Evolutionary conservation across 176 grass and related monocot genomes (phyloP), one percentile per base, ranked within the genome.

Genomic region (Oryza coarctata): DNA sequence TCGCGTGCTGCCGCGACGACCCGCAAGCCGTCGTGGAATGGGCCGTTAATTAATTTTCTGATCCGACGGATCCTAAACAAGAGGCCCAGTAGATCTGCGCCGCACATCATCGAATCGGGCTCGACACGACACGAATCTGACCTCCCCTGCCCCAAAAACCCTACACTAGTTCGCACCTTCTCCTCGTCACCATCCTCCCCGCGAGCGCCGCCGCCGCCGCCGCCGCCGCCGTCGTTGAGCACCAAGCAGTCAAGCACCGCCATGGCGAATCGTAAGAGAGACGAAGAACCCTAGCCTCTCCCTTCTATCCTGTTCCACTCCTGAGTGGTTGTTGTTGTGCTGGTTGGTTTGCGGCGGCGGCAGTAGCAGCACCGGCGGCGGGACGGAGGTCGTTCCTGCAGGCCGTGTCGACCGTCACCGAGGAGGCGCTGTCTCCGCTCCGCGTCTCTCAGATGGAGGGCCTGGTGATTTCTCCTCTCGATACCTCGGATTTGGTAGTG

Each of bases 361-460:
- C n/a, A n/a, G n/a, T 67, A 76, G 87, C 63, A 33, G 87, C 67
- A 38, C 49, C 71, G 58, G 79, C 73, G 69, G 68, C 90, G 41
- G 88, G 76, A 73, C 78, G 29, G 87, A 92, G 87, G 82, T 99
- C 96, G 34, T 98, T 95, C 79, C 93, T 99, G 72, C 96, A 99
- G 86, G 96, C 96, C 30, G 91, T 93, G 44, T 38, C 87, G 38
- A 78, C 77, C 76, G 36, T 94, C 34, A 50, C 79, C 30, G 91
- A 99, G 89, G 92, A 89, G 76, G 91, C 87, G 20, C 27, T 77
- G 44, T 75, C 87, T 15, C 91, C 93, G 44, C 91, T 99, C 17
- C 88, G 91, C 45, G 89, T 88, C 69, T 91, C 95, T 23, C 90
- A 99, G 96, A 95, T 99, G 88, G 96, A 99, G 73, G 96, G 96